phyloP scores from a whole-genome alignment of 169 alveolate genomes.

The Plasmodium vinckei region DNA sequence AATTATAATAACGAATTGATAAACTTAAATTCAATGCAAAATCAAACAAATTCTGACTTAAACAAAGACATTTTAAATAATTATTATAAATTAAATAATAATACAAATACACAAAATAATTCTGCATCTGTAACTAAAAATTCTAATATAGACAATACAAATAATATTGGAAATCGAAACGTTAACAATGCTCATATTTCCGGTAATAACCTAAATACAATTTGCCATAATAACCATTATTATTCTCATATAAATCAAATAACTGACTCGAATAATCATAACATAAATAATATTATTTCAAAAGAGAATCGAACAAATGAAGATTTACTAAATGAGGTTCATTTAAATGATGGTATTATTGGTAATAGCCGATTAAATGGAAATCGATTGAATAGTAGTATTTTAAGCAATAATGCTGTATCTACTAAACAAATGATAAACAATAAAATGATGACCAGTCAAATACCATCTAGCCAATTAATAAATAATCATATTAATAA shows the following conservation, averaged over 20 bases:
- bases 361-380: background rate
- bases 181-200: background rate
- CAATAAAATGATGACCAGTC: background rate
- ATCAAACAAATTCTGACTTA: conserved; percentile 21
- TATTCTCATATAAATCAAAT: background rate
- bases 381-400: background rate
- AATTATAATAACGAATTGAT: conserved; percentile 11
- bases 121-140: conserved; percentile 22
- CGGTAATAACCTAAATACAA: background rate
- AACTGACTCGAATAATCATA: background rate
- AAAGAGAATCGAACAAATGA: conserved; percentile 1
- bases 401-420: background rate
- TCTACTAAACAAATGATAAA: background rate
- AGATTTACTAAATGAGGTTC: background rate
- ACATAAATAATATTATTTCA: background rate
- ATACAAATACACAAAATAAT: conserved; percentile 32
- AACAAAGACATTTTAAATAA: conserved; percentile 35
- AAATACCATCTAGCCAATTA: conserved; percentile 1
- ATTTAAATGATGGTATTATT: background rate
- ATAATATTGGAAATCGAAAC: conserved; percentile 1
- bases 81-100: conserved; percentile 39
- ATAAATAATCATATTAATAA: conserved; percentile 3
- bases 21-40: background rate
- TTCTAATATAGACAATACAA: background rate
- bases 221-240: background rate